A percentile compares a stretch with the other conserved stretches of the same genome.
Evolutionary conservation across 768 basidiomycete species (phyloP).

Genomic region (Lactarius evosmus): DNA sequence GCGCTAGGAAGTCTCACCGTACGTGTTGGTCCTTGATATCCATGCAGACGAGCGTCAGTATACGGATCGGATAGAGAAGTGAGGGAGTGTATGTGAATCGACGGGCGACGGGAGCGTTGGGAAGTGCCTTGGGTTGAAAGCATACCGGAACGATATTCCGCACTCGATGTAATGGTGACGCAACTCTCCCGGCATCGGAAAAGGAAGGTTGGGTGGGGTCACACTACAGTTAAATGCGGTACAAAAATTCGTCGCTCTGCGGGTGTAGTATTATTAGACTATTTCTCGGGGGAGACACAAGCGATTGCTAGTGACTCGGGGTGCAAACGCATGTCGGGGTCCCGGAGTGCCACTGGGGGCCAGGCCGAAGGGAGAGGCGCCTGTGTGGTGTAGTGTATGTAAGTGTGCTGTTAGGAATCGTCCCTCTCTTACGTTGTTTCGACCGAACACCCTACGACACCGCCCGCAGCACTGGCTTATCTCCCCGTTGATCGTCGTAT

Average conservation of each 20-base stretch:
- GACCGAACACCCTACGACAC: conserved; percentile 1
- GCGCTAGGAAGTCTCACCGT: conserved; percentile 61
- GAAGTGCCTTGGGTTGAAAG: conserved; percentile 12
- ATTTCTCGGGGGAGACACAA: not conserved
- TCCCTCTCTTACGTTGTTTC: not conserved
- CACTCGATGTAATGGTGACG: not conserved
- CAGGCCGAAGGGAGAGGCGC: not conserved
- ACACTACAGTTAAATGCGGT: not conserved
- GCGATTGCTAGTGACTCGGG: no score
- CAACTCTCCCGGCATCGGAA: not conserved
- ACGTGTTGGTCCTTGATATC: conserved; percentile 44
- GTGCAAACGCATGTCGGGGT: not conserved
- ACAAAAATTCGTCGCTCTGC: no score
- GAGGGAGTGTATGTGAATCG: conserved; percentile 10
- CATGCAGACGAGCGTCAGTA: conserved; percentile 45
- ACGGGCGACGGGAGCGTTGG: conserved; percentile 23
- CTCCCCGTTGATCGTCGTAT: not conserved
- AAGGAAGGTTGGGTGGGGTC: no score
- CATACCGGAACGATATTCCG: not conserved
- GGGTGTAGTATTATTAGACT: no score
- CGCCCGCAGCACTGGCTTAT: not conserved
- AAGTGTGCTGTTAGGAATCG: not conserved
- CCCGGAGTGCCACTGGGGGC: not conserved
- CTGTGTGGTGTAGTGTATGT: no score
- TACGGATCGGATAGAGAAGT: conserved; percentile 30